Evolutionary conservation across 345 rosid species (phyloP).

Genomic region (Lumnitzera littorea): DNA sequence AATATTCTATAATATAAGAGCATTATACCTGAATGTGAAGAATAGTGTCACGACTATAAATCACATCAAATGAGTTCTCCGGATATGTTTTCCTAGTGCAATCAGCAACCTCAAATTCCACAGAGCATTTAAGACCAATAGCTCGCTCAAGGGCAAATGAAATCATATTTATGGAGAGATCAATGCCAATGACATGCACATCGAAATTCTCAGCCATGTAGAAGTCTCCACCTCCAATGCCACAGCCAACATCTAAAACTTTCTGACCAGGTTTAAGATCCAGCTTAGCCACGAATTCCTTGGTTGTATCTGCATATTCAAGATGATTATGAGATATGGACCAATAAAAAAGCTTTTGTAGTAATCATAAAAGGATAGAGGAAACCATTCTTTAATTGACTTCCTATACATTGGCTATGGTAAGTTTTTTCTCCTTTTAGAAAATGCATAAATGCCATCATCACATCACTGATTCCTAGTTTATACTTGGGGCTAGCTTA

Average conservation of each 20-base stretch:
- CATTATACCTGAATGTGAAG: slow-evolving; percentile 74
- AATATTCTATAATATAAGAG: not conserved
- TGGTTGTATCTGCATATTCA: slow-evolving; percentile 67
- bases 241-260: slow-evolving; percentile 97
- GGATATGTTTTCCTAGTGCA: slow-evolving; percentile 86
- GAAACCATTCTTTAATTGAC: not conserved
- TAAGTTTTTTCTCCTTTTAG: no score
- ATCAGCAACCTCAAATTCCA: slow-evolving; percentile 96
- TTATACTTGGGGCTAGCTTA: no score
- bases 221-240: slow-evolving; percentile 98
- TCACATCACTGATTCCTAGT: no score
- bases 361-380: not conserved
- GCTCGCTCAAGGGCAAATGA: slow-evolving; percentile 94
- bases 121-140: slow-evolving; percentile 74
- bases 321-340: not conserved
- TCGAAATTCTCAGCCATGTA: slow-evolving; percentile 93
- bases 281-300: slow-evolving; percentile 82
- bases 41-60: slow-evolving; percentile 97
- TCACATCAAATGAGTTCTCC: slow-evolving; percentile 75
- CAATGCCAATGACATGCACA: slow-evolving; percentile 88
- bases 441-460: no score
- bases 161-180: slow-evolving; percentile 89
- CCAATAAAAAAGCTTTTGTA: not conserved
- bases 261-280: slow-evolving; percentile 89
- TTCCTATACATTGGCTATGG: no score